Evolutionary conservation across 345 rosid genomes (phyloP).

Genomic region (Eucalyptus cladocalyx): DNA sequence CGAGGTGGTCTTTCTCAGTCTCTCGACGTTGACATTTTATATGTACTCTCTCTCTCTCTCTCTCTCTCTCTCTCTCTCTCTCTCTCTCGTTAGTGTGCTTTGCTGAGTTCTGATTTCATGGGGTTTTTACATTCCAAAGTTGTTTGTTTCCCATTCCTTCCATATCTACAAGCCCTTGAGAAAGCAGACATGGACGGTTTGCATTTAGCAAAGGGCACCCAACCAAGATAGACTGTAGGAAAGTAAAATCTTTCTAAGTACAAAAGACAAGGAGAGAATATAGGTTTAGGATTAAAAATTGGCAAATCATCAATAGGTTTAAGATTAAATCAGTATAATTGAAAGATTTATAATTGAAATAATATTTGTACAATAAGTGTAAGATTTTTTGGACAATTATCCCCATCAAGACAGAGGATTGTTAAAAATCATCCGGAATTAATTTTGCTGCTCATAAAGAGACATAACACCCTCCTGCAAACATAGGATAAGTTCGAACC

Average conservation of each 20-base stretch:
- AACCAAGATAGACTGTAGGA: neutral
- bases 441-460: neutral
- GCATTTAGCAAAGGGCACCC: neutral
- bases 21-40: neutral
- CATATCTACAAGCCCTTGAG: neutral
- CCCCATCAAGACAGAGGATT: accelerated
- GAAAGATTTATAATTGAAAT: too few relatives aligned
- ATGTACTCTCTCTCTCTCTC: neutral
- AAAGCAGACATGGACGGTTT: neutral
- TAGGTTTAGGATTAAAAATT: too few relatives aligned
- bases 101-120: neutral
- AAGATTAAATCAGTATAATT: too few relatives aligned
- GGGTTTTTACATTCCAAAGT: neutral
- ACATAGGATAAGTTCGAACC: neutral
- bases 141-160: neutral
- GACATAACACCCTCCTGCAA: neutral
- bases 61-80: neutral
- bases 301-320: too few relatives aligned
- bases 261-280: too few relatives aligned
- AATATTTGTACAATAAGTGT: accelerated
- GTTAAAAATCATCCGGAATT: neutral
- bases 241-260: too few relatives aligned
- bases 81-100: neutral
- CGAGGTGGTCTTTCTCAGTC: neutral
- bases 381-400: too few relatives aligned